These are phyloP conservation scores for Ceratocystis cacaofunesta DNA, from an alignment of 2,329 filamentous ascomycete species.

Conservation along the genomic window DNA sequence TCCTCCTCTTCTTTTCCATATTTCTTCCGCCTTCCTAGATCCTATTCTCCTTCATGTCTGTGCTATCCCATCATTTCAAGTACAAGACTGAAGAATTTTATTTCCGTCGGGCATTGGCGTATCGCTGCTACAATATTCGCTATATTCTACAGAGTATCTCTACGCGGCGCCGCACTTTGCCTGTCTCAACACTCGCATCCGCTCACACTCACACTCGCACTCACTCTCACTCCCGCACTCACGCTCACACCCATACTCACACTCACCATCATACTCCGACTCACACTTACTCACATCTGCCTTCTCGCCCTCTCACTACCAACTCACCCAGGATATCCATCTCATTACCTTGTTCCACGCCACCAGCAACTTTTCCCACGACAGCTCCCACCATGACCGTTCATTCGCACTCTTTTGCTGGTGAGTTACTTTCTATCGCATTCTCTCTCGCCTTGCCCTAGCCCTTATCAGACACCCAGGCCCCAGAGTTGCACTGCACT, in stretches of 20 bases:
- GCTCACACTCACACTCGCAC: background rate
- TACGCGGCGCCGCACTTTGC: background rate
- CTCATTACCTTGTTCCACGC: no score
- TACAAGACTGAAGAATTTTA: background rate
- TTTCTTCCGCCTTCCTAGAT: background rate
- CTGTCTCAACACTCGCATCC: background rate
- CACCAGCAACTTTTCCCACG: background rate
- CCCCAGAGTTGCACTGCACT: no score
- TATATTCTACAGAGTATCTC: background rate
- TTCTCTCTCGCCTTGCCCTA: constrained; percentile 21
- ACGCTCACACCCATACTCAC: no score
- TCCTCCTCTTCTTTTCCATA: constrained; percentile 1
- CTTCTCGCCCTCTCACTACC: no score
- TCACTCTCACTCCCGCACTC: background rate
- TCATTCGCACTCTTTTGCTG: background rate
- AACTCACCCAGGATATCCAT: no score
- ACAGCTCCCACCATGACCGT: constrained; percentile 5
- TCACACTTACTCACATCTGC: background rate
- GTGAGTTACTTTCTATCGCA: constrained; percentile 22
- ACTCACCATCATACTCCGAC: background rate
- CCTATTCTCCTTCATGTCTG: background rate
- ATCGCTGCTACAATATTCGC: background rate
- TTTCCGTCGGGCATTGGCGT: background rate
- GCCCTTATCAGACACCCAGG: no score
- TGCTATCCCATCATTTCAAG: background rate